These are phyloP conservation scores for Cladosporium halotolerans DNA, from an alignment of 2,329 filamentous ascomycete genomes.

Conservation along the genomic window DNA sequence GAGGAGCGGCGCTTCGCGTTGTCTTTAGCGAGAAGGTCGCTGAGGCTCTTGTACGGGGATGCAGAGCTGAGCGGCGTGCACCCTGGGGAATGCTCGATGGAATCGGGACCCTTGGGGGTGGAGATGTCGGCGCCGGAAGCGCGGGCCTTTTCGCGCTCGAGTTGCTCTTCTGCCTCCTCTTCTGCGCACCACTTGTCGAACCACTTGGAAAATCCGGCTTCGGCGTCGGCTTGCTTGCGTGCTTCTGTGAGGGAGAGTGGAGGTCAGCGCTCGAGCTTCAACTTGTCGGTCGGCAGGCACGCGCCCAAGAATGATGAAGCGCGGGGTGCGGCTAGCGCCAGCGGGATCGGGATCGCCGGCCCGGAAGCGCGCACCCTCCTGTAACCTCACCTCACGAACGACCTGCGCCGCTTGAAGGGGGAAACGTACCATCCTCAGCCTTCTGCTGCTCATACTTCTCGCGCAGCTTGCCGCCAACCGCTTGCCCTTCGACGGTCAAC, in stretches of 20 bases:
- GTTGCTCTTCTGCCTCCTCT: neutral
- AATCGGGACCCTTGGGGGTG: too few species aligned
- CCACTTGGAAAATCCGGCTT: neutral
- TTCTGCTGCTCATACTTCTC: constrained; percentile 6
- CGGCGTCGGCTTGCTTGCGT: constrained; percentile 4
- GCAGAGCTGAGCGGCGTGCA: too few species aligned
- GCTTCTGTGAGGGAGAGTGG: constrained; percentile 2
- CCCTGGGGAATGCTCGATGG: too few species aligned
- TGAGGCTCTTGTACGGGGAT: neutral
- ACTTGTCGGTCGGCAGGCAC: constrained; percentile 1
- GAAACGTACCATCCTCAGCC: neutral
- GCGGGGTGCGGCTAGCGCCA: neutral
- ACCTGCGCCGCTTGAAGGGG: neutral
- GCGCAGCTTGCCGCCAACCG: constrained; percentile 4
- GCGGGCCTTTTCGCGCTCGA: neutral
- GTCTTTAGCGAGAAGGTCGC: neutral
- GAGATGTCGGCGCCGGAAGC: too few species aligned
- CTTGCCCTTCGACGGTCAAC: constrained; percentile 12
- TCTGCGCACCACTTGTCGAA: neutral
- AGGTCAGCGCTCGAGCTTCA: constrained; percentile 8
- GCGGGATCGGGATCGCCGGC: constrained; percentile 4
- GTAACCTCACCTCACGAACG: constrained; percentile 7
- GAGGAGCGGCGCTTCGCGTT: constrained; percentile 5
- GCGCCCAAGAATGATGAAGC: neutral
- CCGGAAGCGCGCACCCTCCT: neutral